Base-by-base conservation (phyloP, 305 asterid genomes). In the Fraxinus paxiana region DNA sequence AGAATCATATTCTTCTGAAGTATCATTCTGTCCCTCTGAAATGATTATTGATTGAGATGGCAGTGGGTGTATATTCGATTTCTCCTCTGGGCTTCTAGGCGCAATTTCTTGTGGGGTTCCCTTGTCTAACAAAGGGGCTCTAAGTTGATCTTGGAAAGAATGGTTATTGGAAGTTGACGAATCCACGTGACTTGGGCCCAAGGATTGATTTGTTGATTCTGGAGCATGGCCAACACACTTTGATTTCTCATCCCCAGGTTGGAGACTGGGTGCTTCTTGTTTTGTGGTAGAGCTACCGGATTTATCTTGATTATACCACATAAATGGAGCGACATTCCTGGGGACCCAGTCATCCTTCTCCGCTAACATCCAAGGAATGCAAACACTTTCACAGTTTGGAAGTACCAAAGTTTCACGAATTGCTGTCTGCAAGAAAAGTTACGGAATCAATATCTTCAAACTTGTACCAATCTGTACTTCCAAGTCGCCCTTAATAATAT, bases 271-370 rank as follows among this genome's bases (percentile, higher is more conserved):
- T 33, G 26, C 92, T 83, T 86, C 94, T 71, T 74, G 90, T 84
- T 87, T 93, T 43, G 84, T 80, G 73, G 84, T 81, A 82, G 84
- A 26, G 78, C 78, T 84, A 81, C 79, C 26, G 73, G n/a, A 82
- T 48, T 91, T 74, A 59, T 94, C 93, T 81, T 89, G 92, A 81
- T 85, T 88, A 78, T 85, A 87, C 96, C 97, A 94, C 87, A 90
- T 84, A 83, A 90, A 93, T 56, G 99, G 98, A 54, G 97, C 99
- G 0, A 77, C 89, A 30, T 84, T 88, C 83, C 88, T 85, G 8
- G 97, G 97, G 80, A 88, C 85, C 99, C 97, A 95, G 80, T 95
- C 97, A 70, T 92, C 93, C 87, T 92, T 92, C 83, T 95, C 98
- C 1, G 97, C 97, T 82, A 88, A 76, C 99, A 95, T 95, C 94